Base-by-base conservation (phyloP, 2,329 filamentous ascomycete genomes). In the Epichloe glyceriae region DNA sequence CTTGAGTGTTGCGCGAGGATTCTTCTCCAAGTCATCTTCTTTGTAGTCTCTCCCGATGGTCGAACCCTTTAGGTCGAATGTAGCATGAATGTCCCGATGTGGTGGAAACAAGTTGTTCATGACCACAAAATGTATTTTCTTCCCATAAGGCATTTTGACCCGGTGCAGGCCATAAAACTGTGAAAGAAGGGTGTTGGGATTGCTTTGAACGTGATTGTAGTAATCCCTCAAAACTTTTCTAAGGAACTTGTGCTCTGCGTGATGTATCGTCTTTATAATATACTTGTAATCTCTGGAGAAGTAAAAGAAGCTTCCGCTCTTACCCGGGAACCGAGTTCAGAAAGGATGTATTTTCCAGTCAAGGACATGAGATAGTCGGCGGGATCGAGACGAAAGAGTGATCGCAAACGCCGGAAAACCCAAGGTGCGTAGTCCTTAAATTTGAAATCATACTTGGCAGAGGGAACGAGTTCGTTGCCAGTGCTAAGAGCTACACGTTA, bases 391-490 rank as follows among this genome's bases (percentile, higher is more conserved):
- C 85, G 82, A 72, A 98, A 98, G 55, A 85, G 85, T 46, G 82
- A 75, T 57, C 93, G 86, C 42, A 98, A 77, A 69, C 89, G 88
- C 61, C 93, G 88, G 70, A 98, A 98, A 53, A 98, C 93, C 90
- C 91, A 97, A 52, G 93, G 93, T n/a, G 91, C 91, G 68, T 98
- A 98, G 71, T 98, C 93, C 73, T 98, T 98, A 77, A 98, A 98
- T 70, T 98, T 98, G 82, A 98, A 98, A 72, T 98, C 93, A 73
- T 98, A 98, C 70, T 98, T 97, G 59, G 93, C 90, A 55, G 91
- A 96, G 20, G 93, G 93, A 5, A 95, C 95, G 65, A 98, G 75
- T 73, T 98, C 93, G 67, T 96, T 96, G 57, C 93, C 93, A 57
- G 90, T 94, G 64, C 86, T 90, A 62, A 33, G 14, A 19, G 19